Evolutionary conservation across 2,329 filamentous ascomycete species (phyloP).

Genomic region (Fusarium redolens): DNA sequence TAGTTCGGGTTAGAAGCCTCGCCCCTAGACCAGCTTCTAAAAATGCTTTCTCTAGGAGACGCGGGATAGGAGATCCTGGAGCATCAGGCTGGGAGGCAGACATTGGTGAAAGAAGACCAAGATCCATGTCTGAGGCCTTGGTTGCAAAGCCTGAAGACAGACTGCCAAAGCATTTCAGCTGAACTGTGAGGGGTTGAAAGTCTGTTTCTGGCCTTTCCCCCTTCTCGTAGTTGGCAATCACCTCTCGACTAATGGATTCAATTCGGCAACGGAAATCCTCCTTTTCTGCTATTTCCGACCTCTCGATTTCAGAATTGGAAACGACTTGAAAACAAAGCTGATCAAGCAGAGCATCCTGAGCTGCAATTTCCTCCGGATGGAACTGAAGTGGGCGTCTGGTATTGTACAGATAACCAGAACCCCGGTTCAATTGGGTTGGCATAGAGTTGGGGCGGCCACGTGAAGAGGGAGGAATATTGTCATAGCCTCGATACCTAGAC

Average conservation of each 20-base stretch:
- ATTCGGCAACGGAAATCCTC: constrained; percentile 75
- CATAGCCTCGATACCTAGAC: constrained; percentile 30
- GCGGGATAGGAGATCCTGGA: constrained; percentile 72
- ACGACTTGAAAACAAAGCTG: constrained; percentile 59
- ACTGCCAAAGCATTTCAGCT: constrained; percentile 83
- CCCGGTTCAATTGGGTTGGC: constrained; percentile 19
- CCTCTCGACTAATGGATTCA: constrained; percentile 71
- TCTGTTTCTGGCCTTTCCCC: constrained; percentile 52
- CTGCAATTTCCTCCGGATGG: constrained; percentile 59
- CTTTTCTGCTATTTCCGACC: constrained; percentile 74
- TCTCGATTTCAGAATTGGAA: constrained; percentile 70
- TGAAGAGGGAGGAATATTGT: constrained; percentile 41
- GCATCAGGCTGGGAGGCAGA: constrained; percentile 66
- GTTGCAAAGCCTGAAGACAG: constrained; percentile 87
- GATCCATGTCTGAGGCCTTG: constrained; percentile 90
- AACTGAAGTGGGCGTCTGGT: constrained; percentile 45
- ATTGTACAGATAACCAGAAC: constrained; percentile 36
- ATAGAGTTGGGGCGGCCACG: constrained; percentile 14
- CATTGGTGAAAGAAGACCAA: constrained; percentile 77
- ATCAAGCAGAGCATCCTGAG: constrained; percentile 63
- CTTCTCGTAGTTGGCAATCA: constrained; percentile 65
- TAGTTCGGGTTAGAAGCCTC: constrained; percentile 79
- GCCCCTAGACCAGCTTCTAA: constrained; percentile 79
- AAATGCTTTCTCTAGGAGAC: constrained; percentile 79
- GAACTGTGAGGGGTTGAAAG: constrained; percentile 68